Evolutionary conservation across 371 early-diverging fungal genomes (phyloP), one percentile per base, ranked within the genome.

Genomic region (Furculomyces boomerangus): DNA sequence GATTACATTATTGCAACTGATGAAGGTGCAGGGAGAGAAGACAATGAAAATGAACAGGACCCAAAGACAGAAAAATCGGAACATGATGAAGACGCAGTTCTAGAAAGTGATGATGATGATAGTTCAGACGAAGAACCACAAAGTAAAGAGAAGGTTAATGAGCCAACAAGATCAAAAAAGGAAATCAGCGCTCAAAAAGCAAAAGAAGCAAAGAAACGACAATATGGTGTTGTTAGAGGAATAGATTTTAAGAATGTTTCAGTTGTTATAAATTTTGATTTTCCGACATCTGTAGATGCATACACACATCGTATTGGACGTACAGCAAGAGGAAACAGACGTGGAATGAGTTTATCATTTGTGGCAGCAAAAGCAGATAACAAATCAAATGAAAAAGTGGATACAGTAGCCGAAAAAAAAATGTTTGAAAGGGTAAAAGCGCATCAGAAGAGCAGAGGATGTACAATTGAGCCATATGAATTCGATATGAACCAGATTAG

Each of bases 241-340:
- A 81, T 99, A 44, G 99, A 99, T 72, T 93, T 98, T 64, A 78
- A 87, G 56, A 81, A 86, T 55, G 91, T 94, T 0, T 80, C 83
- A 1, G 82, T 90, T 0, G 98, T 99, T 30, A 82, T 98, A 72
- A 99, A 99, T 71, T 95, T 97, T 76, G 99, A 99, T 65, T 83
- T 99, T 59, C 98, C 99, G 25, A 66, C 57, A 1, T 81, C 91
- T 0, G 78, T 86, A n/a, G 79, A 86, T 55, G 73, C 92, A 18
- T 99, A 97, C 65, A 83, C 82, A 56, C 98, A 99, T 72, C 86
- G 98, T 30, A 81, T 96, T 18, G 99, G 99, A 3, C 80, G 99
- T 53, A 96, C 98, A 0, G 99, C 92, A 1, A 81, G 97, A 25
- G 95, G 92, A 24, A 89, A 89, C 2, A 77, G 81, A 55, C 78